Conservation (phyloP, 176 grass and related monocot genomes). For the Triticum dicoccoides region DNA sequence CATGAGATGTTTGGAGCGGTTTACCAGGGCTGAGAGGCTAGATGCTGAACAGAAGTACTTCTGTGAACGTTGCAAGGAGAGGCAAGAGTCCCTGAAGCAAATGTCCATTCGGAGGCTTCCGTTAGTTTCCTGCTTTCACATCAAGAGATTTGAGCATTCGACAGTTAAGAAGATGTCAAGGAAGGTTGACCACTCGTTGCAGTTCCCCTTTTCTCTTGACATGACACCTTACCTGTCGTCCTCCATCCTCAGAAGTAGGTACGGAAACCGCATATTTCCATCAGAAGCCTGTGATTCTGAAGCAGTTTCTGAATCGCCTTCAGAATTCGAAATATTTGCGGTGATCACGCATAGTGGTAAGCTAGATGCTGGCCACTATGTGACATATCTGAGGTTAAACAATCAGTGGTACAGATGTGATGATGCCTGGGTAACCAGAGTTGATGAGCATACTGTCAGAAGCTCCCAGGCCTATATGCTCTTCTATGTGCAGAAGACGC, state of each 20-base stretch:
- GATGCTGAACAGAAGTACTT: conserved; percentile 94
- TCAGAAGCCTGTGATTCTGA: conserved; percentile 57
- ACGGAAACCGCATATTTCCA: conserved; percentile 82
- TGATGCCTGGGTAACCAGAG: conserved; percentile 88
- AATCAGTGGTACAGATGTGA: conserved; percentile 96
- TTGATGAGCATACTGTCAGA: conserved; percentile 80
- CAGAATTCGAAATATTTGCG: conserved; percentile 92
- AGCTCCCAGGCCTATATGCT: conserved; percentile 95
- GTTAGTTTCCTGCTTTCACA: conserved; percentile 88
- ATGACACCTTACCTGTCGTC: conserved; percentile 89
- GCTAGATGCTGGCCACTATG: conserved; percentile 87
- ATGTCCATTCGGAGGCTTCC: conserved; percentile 99
- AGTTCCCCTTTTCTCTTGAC: conserved; percentile 93
- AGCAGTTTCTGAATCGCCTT: conserved; percentile 50
- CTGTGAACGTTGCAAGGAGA: conserved; percentile 88
- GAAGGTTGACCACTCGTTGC: conserved; percentile 86
- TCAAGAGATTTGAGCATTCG: conserved; percentile 95
- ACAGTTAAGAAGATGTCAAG: conserved; percentile 73
- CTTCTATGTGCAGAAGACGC: conserved; percentile 94
- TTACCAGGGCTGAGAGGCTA: conserved; percentile 92
- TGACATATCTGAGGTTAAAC: conserved; percentile 82
- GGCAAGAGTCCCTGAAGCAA: conserved; percentile 92
- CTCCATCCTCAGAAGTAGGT: conserved; percentile 82
- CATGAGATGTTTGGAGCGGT: conserved; percentile 90
- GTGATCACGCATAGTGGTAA: conserved; percentile 85